Evolutionary conservation across 805 yeast genomes (phyloP).

Genomic region (Sporopachydermia lactativora): DNA sequence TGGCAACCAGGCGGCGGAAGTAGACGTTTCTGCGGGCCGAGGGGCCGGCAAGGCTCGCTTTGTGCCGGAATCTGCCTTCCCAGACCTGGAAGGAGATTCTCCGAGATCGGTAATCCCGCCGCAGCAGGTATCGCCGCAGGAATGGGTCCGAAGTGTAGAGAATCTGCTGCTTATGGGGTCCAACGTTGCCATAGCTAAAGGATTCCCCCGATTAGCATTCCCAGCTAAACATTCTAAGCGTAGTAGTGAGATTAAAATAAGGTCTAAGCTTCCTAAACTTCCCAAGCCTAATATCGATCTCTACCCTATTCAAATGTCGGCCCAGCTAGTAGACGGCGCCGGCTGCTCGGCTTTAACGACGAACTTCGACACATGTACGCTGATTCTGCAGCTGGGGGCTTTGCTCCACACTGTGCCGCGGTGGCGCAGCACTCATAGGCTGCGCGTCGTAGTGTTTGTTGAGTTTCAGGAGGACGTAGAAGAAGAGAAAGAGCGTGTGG

Average conservation of each 20-base stretch:
- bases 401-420: constrained; percentile 85
- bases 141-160: constrained; percentile 89
- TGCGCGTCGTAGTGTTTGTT: constrained; percentile 83
- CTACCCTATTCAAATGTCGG: constrained; percentile 96
- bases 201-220: constrained; percentile 53
- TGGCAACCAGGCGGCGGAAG: not conserved
- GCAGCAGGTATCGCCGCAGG: constrained; percentile 31
- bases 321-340: constrained; percentile 56
- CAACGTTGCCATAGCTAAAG: constrained; percentile 88
- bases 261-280: too few relatives aligned
- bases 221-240: constrained; percentile 28
- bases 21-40: not conserved
- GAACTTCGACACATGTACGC: constrained; percentile 90
- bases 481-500: constrained; percentile 54
- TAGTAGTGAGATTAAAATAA: too few relatives aligned
- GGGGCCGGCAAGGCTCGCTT: not conserved
- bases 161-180: constrained; percentile 80
- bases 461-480: constrained; percentile 56
- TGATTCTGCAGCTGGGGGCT: constrained; percentile 87
- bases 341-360: constrained; percentile 59
- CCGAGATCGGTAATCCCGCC: not conserved
- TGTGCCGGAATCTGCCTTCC: not conserved
- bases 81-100: not conserved
- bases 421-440: constrained; percentile 66
- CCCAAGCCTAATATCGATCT: constrained; percentile 60